Base-by-base conservation (phyloP, 768 basidiomycete genomes). In the Kondoa malvinella region DNA sequence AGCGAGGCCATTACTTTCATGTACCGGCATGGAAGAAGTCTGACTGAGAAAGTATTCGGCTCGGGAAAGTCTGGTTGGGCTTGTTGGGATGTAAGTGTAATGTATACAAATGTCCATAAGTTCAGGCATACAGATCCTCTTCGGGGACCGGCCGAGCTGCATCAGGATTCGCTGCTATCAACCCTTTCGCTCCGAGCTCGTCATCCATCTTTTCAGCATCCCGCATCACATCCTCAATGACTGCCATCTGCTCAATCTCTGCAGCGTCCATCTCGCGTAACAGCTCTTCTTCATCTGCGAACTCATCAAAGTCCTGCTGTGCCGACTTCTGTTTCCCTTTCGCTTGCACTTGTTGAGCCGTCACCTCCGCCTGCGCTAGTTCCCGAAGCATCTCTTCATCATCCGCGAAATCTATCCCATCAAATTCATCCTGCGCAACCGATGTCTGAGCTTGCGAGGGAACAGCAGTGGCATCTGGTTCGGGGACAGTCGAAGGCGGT, bases 331-430 rank as follows among this genome's bases (percentile, higher is more conserved):
- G n/a, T 66, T 25, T 33, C 57, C 62, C 26, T 31, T 25, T n/a
- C 3, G 26, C 34, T 59, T 64, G 34, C 63, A 29, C 30, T 56
- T 33, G 29, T n/a, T n/a, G n/a, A n/a, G 14, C 65, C n/a, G 29
- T 56, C 67, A 67, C 26, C 67, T 67, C 65, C 72, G 67, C 69
- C 69, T 69, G 74, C 75, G 83, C 84, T 34, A 84, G 76, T 73
- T 87, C 83, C 56, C 81, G 73, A 65, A 87, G 77, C 56, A 86
- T 79, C 71, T 84, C 82, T 85, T 88, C 88, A 81, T 31, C 72
- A 33, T 73, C 72, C 34, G 34, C 31, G 65, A 66, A 66, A 31
- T 66, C 65, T 16, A 88, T 82, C 3, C 87, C 87, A 56, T 83
- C 83, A 34, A 86, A 84, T 3, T 83, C 82, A 17, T 71, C 70